Percentiles rank a stretch among this genome's conserved stretches.
Conservation (phyloP, 768 basidiomycete species). For the Tulasnella sp. region DNA sequence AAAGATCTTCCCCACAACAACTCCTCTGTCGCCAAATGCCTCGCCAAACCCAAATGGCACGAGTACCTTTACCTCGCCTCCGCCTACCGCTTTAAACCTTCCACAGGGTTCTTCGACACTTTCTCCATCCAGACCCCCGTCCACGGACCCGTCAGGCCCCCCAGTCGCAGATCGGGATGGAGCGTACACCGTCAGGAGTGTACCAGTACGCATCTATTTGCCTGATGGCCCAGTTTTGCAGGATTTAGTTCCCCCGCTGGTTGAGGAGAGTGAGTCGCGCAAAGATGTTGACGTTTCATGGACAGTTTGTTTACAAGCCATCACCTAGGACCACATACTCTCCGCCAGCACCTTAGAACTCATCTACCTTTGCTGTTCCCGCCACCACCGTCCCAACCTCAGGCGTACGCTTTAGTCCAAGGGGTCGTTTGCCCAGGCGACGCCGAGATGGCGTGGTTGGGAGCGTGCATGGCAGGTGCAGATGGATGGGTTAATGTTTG, state of each 20-base stretch:
- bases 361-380: constrained; percentile 79
- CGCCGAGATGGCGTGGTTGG: constrained; percentile 90
- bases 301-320: neutral
- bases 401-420: constrained; percentile 76
- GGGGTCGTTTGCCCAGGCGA: constrained; percentile 77
- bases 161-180: constrained; percentile 60
- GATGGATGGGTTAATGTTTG: constrained; percentile 95
- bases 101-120: constrained; percentile 39
- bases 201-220: constrained; percentile 84
- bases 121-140: constrained; percentile 42
- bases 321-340: constrained; percentile 57
- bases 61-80: constrained; percentile 20
- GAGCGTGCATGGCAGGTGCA: constrained; percentile 81
- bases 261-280: constrained; percentile 58
- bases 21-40: constrained; percentile 42
- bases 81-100: constrained; percentile 37
- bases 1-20: constrained; percentile 82
- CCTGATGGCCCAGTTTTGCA: constrained; percentile 87
- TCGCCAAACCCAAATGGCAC: constrained; percentile 15
- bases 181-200: constrained; percentile 76
- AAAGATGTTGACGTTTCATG: neutral
- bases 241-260: constrained; percentile 73
- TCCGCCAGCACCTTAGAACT: constrained; percentile 57
- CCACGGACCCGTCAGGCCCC: constrained; percentile 46
- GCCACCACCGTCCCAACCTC: constrained; percentile 39